Percentiles rank a stretch among this genome's conserved stretches.
phyloP scores from a whole-genome alignment of 805 yeast genomes.

The Priceomyces haplophilus region DNA sequence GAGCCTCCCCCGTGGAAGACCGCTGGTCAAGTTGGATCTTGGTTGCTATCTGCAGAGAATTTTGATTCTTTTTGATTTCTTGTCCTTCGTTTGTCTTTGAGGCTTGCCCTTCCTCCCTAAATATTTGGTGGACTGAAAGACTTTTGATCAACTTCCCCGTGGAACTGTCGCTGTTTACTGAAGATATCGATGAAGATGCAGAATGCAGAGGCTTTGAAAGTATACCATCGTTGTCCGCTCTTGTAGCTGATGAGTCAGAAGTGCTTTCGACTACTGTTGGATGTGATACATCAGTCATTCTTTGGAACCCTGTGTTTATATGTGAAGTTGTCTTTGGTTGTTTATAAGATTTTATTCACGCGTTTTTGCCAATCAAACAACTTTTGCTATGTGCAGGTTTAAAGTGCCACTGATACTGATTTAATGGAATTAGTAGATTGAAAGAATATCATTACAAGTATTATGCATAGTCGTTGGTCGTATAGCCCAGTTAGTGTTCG shows the following conservation, averaged over 20 bases:
- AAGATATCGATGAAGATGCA: slow-evolving; percentile 20
- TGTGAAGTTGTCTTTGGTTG: background rate
- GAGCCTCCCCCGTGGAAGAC: background rate
- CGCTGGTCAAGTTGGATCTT: too few species aligned
- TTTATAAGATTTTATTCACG: background rate
- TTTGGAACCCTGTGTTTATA: background rate
- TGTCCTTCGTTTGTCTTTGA: background rate
- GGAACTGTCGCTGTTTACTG: slow-evolving; percentile 20
- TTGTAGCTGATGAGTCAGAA: background rate
- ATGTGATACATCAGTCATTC: background rate
- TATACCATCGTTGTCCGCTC: background rate
- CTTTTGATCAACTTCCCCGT: slow-evolving; percentile 21
- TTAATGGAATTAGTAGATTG: too few species aligned
- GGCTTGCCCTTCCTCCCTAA: background rate
- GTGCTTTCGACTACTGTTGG: background rate
- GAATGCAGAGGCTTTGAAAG: background rate
- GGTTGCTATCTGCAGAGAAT: too few species aligned
- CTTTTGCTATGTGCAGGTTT: background rate
- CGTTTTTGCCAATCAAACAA: background rate
- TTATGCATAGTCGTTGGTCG: slow-evolving; percentile 12
- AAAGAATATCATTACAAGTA: background rate
- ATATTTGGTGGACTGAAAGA: slow-evolving; percentile 12
- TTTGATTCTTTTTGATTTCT: too few species aligned
- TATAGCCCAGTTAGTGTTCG: slow-evolving; percentile 21
- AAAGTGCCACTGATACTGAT: too few species aligned